Percentiles rank a stretch among this genome's conserved stretches.
These are phyloP conservation scores for Erodium texanum DNA, from an alignment of 441 rosid genomes.

Conservation along the genomic window DNA sequence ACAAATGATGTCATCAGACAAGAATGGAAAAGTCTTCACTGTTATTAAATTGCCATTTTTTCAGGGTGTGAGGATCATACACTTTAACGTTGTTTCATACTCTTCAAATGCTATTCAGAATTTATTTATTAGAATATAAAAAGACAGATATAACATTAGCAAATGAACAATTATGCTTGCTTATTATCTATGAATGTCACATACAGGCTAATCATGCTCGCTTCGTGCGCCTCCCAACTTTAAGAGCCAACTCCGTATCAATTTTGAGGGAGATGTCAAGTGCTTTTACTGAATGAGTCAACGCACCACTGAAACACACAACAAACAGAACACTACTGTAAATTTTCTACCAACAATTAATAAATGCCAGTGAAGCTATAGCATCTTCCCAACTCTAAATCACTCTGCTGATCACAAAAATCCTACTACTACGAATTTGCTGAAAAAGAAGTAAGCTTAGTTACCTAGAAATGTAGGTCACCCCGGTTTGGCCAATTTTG, in stretches of 20 bases:
- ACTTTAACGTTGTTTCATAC: too few relatives aligned
- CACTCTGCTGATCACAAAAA: not conserved
- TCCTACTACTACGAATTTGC: not conserved
- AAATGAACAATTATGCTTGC: not conserved
- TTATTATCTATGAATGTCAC: not conserved
- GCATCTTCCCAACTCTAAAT: too few relatives aligned
- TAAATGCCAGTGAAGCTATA: too few relatives aligned
- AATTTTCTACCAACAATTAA: not conserved
- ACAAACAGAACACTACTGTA: slow-evolving; percentile 16
- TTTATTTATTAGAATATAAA: not conserved
- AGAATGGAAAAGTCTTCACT: too few relatives aligned
- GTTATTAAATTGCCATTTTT: too few relatives aligned
- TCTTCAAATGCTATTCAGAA: not conserved
- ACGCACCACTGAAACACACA: slow-evolving; percentile 48
- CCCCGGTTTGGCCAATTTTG: slow-evolving; percentile 88
- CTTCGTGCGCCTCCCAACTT: slow-evolving; percentile 84
- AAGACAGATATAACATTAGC: not conserved
- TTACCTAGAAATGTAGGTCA: slow-evolving; percentile 82
- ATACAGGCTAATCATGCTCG: slow-evolving; percentile 39
- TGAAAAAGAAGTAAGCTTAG: slow-evolving; percentile 3
- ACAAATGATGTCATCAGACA: too few relatives aligned
- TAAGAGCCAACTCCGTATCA: slow-evolving; percentile 78
- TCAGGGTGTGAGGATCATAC: too few relatives aligned
- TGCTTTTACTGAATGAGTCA: slow-evolving; percentile 88
- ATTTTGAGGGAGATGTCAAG: slow-evolving; percentile 89